Conservation (phyloP, 192 early-diverging fungal genomes). For the Powellomyces hirtus region DNA sequence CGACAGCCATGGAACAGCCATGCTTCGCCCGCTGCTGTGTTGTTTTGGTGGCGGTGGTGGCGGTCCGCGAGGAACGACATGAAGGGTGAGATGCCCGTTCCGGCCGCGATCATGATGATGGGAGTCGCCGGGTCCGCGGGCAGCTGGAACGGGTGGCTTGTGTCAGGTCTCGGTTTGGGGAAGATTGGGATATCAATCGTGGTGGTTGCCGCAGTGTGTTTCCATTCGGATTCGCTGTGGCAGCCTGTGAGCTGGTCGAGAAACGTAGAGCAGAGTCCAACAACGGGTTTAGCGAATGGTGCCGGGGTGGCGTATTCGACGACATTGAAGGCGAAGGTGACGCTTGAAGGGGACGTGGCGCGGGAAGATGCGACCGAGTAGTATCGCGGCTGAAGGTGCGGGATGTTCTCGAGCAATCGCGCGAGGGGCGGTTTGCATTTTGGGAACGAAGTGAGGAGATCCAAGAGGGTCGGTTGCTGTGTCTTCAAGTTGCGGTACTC, state of each 20-base stretch:
- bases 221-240: conserved; percentile 2
- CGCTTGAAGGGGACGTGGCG: conserved; percentile 7
- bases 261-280: conserved; percentile 75
- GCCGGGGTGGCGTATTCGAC: conserved; percentile 47
- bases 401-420: conserved; percentile 74
- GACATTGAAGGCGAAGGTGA: conserved; percentile 87
- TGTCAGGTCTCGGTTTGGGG: conserved; percentile 28
- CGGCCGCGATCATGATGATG: conserved; percentile 85
- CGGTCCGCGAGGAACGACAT: conserved; percentile 85
- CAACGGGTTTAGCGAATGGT: conserved; percentile 42
- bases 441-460: conserved; percentile 79
- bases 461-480: conserved; percentile 73
- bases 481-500: conserved; percentile 67
- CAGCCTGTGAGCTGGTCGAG: conserved; percentile 63
- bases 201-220: neutral
- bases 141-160: conserved; percentile 56
- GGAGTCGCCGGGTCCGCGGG: conserved; percentile 57
- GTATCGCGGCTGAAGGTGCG: conserved; percentile 78
- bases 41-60: conserved; percentile 16
- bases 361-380: conserved; percentile 83
- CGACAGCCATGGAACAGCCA: conserved; percentile 87
- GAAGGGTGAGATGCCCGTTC: conserved; percentile 95
- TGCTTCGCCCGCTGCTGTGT: conserved; percentile 51
- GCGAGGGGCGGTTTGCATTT: conserved; percentile 65
- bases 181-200: conserved; percentile 21